Base-by-base conservation (phyloP, 805 yeast species). In the Komagataella mondaviorum region DNA sequence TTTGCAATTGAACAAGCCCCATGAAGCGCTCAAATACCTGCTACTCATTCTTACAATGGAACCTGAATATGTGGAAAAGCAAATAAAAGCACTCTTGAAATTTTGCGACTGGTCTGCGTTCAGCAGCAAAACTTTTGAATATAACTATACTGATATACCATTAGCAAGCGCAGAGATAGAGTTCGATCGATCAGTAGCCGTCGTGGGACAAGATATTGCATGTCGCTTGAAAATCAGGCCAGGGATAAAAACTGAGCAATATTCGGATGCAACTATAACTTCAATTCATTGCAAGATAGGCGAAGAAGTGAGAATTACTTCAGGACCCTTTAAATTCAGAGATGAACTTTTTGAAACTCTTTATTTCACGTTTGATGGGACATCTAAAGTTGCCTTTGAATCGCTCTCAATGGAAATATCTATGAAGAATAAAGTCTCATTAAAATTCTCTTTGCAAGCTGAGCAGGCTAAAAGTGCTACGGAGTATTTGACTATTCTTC, bases 21-120 rank as follows among this genome's bases (percentile, higher is more conserved):
- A 55, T 55, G 72, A 68, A 20, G 63, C 72, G 0, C 58, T 65
- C 18, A 45, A 61, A 20, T 66, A 65, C 49, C 57, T 63, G 8
- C 49, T 71, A 12, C 70, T 71, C 49, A 51, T 73, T 22, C 56
- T 63, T 39, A 52, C 64, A 3, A 46, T 69, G 16, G 53, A 54
- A 5, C 53, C 55, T n/a, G 47, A 30, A 5, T n/a, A 30, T n/a
- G 10, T 46, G n/a, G 12, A 54, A 5, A 30, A 30, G 12, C 39
- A 30, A 8, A 14, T 30, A 30, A 8, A 12, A 10, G 39, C 39
- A 10, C 39, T 10, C 39, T 14, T 30, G 39, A 30, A 10, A 30
- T 30, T 30, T 30, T 30, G 39, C 4, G 39, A 30, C n/a, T 30
- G 39, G 39, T 30, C 39, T 30, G 39, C 14, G 14, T 30, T 30